These are phyloP conservation scores for Bauhinia variegata DNA, from an alignment of 306 rosid species.

Conservation along the genomic window DNA sequence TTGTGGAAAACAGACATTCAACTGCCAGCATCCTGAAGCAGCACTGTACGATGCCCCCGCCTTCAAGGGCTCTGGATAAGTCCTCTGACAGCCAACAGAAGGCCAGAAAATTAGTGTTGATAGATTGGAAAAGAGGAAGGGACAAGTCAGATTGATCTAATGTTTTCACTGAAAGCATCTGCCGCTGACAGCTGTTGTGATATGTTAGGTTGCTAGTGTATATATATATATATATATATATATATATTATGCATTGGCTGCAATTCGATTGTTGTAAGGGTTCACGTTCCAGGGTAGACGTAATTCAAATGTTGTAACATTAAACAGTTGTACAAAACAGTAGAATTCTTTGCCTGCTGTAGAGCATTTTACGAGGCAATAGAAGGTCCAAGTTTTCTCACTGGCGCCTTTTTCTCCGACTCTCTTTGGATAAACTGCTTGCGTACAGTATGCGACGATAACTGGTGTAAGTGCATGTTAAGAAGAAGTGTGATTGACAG, in stretches of 20 bases:
- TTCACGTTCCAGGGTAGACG: slow-evolving; percentile 43
- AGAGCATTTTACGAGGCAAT: slow-evolving; percentile 50
- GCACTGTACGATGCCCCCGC: slow-evolving; percentile 80
- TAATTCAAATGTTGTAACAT: slow-evolving; percentile 71
- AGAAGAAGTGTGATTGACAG: not conserved
- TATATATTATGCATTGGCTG: slow-evolving; percentile 56
- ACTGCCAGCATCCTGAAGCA: slow-evolving; percentile 52
- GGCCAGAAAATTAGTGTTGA: slow-evolving; percentile 59
- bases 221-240: too few relatives aligned
- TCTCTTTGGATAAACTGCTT: not conserved
- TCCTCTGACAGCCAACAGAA: slow-evolving; percentile 58
- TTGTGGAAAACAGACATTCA: slow-evolving; percentile 56
- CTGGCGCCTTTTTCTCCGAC: not conserved
- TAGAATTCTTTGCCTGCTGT: slow-evolving; percentile 59
- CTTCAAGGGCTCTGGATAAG: slow-evolving; percentile 57
- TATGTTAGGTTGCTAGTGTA: slow-evolving; percentile 56
- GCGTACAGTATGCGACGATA: too few relatives aligned
- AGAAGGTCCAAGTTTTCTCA: slow-evolving; percentile 36
- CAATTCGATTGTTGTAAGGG: slow-evolving; percentile 47
- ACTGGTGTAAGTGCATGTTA: too few relatives aligned
- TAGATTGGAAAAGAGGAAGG: slow-evolving; percentile 80
- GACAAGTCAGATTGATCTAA: slow-evolving; percentile 55
- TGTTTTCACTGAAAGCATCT: slow-evolving; percentile 31
- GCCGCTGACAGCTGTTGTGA: slow-evolving; percentile 42
- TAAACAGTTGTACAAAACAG: slow-evolving; percentile 57